A percentile compares a stretch with the other conserved stretches of the same genome.
Conservation (phyloP, 805 yeast genomes). For the Blastobotrys robertii region DNA sequence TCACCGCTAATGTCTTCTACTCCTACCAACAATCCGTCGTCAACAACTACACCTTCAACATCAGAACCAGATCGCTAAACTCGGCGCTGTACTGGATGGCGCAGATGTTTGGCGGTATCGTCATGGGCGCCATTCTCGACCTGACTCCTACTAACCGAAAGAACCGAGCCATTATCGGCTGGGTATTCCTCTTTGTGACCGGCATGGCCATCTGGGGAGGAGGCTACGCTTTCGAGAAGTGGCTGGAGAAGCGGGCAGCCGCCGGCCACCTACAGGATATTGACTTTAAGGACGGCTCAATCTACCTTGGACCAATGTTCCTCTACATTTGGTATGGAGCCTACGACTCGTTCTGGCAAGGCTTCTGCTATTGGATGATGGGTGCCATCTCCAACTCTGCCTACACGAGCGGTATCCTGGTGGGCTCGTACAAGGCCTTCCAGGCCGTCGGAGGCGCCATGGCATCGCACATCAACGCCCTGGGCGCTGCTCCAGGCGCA, state of each 20-base stretch:
- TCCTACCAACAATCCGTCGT: slow-evolving; percentile 53
- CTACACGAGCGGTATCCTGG: slow-evolving; percentile 42
- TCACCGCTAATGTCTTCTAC: slow-evolving; percentile 55
- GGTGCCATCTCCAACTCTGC: slow-evolving; percentile 51
- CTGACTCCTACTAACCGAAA: slow-evolving; percentile 32
- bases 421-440: slow-evolving; percentile 51
- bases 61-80: slow-evolving; percentile 52
- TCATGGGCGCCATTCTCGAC: slow-evolving; percentile 42
- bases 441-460: slow-evolving; percentile 59
- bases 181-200: slow-evolving; percentile 29
- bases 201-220: slow-evolving; percentile 52
- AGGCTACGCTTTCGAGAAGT: slow-evolving; percentile 39
- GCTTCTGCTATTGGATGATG: slow-evolving; percentile 46
- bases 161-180: slow-evolving; percentile 39
- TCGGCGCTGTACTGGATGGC: slow-evolving; percentile 51
- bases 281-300: slow-evolving; percentile 35
- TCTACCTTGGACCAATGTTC: slow-evolving; percentile 51
- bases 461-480: slow-evolving; percentile 47
- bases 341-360: slow-evolving; percentile 51
- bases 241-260: slow-evolving; percentile 12
- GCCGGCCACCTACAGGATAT: slow-evolving; percentile 22
- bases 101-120: slow-evolving; percentile 48
- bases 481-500: slow-evolving; percentile 13
- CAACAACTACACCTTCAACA: slow-evolving; percentile 45
- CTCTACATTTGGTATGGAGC: slow-evolving; percentile 52